These are phyloP conservation scores for Nicotiana otophora DNA, from an alignment of 257 asterid genomes.

Conservation along the genomic window DNA sequence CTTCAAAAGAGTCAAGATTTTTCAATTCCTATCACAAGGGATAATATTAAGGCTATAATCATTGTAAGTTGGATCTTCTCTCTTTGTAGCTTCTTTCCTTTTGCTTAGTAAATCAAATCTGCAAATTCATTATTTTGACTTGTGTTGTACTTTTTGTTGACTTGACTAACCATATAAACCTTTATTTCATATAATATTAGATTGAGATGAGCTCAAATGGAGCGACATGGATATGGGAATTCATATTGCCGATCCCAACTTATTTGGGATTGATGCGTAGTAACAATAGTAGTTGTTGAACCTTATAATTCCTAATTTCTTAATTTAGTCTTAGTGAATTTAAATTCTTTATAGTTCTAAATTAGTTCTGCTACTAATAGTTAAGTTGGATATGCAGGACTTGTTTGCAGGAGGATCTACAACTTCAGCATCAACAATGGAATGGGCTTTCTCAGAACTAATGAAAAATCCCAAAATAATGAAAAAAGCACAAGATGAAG, in stretches of 20 bases:
- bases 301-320: too few species aligned
- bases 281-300: too few species aligned
- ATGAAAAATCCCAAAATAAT: slow-evolving; percentile 19
- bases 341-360: neutral
- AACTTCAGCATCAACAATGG: slow-evolving; percentile 7
- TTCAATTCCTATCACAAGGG: slow-evolving; percentile 18
- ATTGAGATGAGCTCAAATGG: too few species aligned
- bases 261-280: too few species aligned
- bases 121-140: too few species aligned
- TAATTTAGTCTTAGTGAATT: neutral
- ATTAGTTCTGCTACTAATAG: neutral
- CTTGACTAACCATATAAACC: too few species aligned
- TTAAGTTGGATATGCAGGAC: slow-evolving; percentile 13
- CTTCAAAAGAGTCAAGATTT: slow-evolving; percentile 9
- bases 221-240: too few species aligned
- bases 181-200: too few species aligned
- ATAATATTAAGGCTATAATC: slow-evolving; percentile 21
- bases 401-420: slow-evolving; percentile 20
- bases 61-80: slow-evolving; percentile 9
- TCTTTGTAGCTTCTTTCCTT: neutral
- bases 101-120: neutral
- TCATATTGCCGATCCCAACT: too few species aligned
- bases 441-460: slow-evolving; percentile 28
- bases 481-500: slow-evolving; percentile 25
- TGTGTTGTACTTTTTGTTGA: too few species aligned